These are phyloP conservation scores for Globisporangium cederbergense DNA, from an alignment of 352 stramenopile genomes.

Conservation along the genomic window DNA sequence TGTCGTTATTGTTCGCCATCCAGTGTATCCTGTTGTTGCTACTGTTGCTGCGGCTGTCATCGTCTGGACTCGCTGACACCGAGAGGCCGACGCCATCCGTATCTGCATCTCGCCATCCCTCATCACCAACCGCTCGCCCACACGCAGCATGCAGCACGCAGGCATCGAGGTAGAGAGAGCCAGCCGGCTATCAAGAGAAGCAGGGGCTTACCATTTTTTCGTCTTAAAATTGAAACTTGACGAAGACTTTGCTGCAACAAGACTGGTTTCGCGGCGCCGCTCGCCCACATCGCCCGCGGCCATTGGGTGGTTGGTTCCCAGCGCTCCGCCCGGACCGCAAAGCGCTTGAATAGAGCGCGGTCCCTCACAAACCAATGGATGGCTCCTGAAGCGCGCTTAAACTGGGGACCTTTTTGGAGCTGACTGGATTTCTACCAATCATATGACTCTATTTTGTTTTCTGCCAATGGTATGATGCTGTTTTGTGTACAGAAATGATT, in stretches of 20 bases:
- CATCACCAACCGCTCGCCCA: neutral
- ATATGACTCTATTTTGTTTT: neutral
- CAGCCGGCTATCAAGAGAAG: neutral
- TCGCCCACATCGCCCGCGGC: neutral
- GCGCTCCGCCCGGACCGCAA: constrained; percentile 17
- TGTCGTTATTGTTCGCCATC: neutral
- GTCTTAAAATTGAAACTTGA: constrained; percentile 87
- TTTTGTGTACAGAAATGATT: neutral
- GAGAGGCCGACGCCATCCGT: neutral
- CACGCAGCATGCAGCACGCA: neutral
- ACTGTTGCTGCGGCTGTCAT: neutral
- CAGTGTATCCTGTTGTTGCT: constrained; percentile 1
- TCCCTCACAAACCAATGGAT: constrained; percentile 18
- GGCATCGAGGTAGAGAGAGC: neutral
- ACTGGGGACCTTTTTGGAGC: neutral
- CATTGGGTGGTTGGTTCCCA: constrained; percentile 47
- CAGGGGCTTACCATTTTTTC: constrained; percentile 78
- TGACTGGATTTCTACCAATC: neutral
- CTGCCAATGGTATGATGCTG: neutral
- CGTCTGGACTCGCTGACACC: neutral
- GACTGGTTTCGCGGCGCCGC: constrained; percentile 36
- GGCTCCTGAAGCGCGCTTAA: constrained; percentile 10
- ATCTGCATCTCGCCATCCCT: neutral
- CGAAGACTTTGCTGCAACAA: constrained; percentile 76
- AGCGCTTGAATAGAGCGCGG: neutral